Evolutionary conservation across 2,329 filamentous ascomycete genomes (phyloP).

Genomic region (Thermomyces lanuginosus): DNA sequence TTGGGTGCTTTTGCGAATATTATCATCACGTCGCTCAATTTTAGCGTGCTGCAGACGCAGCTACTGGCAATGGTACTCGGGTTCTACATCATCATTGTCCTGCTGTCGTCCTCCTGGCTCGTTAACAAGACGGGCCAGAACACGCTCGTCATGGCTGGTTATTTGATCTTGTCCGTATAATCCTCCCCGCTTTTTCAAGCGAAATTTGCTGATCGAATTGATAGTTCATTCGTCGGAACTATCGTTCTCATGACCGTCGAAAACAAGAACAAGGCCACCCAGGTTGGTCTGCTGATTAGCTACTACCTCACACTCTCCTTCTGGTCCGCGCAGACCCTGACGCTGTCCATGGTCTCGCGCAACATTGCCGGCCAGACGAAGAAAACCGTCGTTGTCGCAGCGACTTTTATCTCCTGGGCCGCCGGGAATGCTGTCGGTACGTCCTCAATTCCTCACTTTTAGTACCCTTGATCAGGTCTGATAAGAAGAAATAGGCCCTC

Average conservation of each 20-base stretch:
- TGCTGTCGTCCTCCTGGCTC: constrained; percentile 50
- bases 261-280: constrained; percentile 40
- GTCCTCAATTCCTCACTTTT: constrained; percentile 4
- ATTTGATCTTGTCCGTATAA: constrained; percentile 44
- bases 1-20: constrained; percentile 59
- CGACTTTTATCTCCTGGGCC: constrained; percentile 55
- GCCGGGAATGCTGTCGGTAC: constrained; percentile 49
- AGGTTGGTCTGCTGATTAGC: constrained; percentile 51
- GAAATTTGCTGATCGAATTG: neutral
- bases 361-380: constrained; percentile 62
- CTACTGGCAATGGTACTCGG: constrained; percentile 57
- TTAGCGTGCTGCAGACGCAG: constrained; percentile 50
- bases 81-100: constrained; percentile 54
- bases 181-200: constrained; percentile 1
- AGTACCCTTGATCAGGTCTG: constrained; percentile 2
- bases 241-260: constrained; percentile 54
- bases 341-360: constrained; percentile 49
- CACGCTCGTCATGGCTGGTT: constrained; percentile 47
- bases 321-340: constrained; percentile 55
- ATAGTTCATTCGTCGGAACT: constrained; percentile 52
- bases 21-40: constrained; percentile 55
- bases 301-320: constrained; percentile 67
- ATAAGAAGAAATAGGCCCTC: constrained; percentile 38
- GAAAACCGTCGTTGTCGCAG: constrained; percentile 50
- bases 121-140: constrained; percentile 56